Conservation (phyloP, 495 filamentous ascomycete genomes). For the Evernia prunastri region DNA sequence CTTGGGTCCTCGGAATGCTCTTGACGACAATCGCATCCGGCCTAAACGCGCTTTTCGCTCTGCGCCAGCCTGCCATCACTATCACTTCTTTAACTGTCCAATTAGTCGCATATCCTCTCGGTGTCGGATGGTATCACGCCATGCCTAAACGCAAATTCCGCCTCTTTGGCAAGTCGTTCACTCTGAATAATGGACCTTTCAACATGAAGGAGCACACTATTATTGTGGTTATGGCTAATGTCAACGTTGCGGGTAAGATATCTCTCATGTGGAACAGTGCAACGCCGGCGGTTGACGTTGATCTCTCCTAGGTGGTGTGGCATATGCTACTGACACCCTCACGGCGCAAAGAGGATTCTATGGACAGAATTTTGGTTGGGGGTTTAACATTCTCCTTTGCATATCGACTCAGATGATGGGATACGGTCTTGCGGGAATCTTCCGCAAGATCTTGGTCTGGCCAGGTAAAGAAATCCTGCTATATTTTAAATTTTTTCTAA, state of each 20-base stretch:
- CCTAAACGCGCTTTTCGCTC: slow-evolving; percentile 64
- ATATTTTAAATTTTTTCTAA: background rate
- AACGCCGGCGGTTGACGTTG: background rate
- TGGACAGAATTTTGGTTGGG: slow-evolving; percentile 57
- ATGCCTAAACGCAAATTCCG: slow-evolving; percentile 49
- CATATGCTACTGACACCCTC: slow-evolving; percentile 64
- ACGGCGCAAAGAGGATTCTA: slow-evolving; percentile 63
- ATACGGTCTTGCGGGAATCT: slow-evolving; percentile 67
- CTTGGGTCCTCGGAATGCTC: slow-evolving; percentile 64
- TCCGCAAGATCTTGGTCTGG: slow-evolving; percentile 57
- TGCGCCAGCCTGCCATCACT: slow-evolving; percentile 58
- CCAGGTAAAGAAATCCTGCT: slow-evolving; percentile 23
- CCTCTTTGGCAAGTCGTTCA: slow-evolving; percentile 50
- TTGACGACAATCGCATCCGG: slow-evolving; percentile 59
- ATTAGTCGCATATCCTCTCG: slow-evolving; percentile 63
- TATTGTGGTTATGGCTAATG: slow-evolving; percentile 67
- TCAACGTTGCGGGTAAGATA: slow-evolving; percentile 39
- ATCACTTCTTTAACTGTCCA: slow-evolving; percentile 64
- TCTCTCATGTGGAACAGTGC: background rate
- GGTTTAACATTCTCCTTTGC: slow-evolving; percentile 61
- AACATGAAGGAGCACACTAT: slow-evolving; percentile 77
- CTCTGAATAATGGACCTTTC: slow-evolving; percentile 66
- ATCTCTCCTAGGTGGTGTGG: slow-evolving; percentile 36
- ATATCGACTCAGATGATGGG: slow-evolving; percentile 69
- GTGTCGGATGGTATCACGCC: slow-evolving; percentile 51